Percentiles rank a stretch among this genome's conserved stretches.
Evolutionary conservation across 1,284 basidiomycete genomes (phyloP).

Genomic region (Tilletiopsis washingtonensis): DNA sequence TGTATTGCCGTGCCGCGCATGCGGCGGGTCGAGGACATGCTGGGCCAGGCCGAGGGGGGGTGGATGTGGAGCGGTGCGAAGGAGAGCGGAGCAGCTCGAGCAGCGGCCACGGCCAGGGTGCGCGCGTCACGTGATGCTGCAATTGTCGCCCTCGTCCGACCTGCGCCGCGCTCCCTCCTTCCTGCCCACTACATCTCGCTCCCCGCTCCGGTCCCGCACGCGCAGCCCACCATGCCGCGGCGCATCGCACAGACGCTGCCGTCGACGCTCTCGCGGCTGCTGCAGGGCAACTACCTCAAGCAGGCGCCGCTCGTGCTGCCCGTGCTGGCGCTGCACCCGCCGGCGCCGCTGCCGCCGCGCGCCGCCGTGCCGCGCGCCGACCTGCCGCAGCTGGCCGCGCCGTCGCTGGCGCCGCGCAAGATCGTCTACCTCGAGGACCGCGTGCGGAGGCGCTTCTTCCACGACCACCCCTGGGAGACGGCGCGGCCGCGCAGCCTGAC

Average conservation of each 20-base stretch:
- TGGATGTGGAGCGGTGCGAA: neutral
- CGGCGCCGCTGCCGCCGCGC: constrained; percentile 71
- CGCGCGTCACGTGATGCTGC: too few relatives aligned
- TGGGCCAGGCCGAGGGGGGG: constrained; percentile 42
- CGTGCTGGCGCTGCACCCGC: constrained; percentile 77
- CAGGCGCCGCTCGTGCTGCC: constrained; percentile 75
- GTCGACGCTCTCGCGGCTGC: constrained; percentile 73
- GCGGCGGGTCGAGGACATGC: too few relatives aligned
- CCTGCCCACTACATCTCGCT: too few relatives aligned
- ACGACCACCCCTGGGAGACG: constrained; percentile 92
- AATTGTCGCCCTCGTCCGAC: too few relatives aligned
- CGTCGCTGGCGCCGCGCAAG: constrained; percentile 55
- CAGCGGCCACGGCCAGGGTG: too few relatives aligned
- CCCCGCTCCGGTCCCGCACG: neutral
- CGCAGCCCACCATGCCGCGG: constrained; percentile 60
- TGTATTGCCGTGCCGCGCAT: constrained; percentile 81
- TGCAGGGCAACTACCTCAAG: constrained; percentile 63
- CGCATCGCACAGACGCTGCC: constrained; percentile 81
- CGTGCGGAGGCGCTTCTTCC: constrained; percentile 82
- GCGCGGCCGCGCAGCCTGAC: constrained; percentile 71
- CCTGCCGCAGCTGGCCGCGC: constrained; percentile 49
- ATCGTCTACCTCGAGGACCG: constrained; percentile 78
- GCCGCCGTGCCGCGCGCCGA: constrained; percentile 53
- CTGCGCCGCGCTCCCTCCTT: too few relatives aligned
- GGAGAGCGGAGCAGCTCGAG: too few relatives aligned